Base-by-base conservation (phyloP, 495 filamentous ascomycete species). In the Beverwykella pulmonaria region DNA sequence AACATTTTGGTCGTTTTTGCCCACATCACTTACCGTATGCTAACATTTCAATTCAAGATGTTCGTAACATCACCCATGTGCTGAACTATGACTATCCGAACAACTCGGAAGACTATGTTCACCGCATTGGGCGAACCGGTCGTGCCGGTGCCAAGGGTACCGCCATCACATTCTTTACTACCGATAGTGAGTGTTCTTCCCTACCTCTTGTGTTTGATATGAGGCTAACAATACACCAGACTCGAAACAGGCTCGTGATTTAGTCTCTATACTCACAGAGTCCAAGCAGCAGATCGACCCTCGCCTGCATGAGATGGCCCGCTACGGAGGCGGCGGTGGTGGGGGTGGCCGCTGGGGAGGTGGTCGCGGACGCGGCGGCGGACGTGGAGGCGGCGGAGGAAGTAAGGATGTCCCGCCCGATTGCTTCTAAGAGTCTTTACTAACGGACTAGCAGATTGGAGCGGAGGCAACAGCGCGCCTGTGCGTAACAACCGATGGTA, bases 61-160 rank as follows among this genome's bases (percentile, higher is more conserved):
- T 98, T 84, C 92, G 92, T 80, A 93, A 98, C 85, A 98, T 98
- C 81, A 97, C 93, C 79, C 94, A 98, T 82, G 94, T 98, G 82
- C 85, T 98, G 81, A 98, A 98, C 88, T 98, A 97, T 90, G 94
- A 98, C 80, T 97, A 97, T 78, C 94, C 94, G 77, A 97, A 98
- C 84, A 98, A 98, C 83, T 98, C 94, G 79, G 79, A 81, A 71
- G 79, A 81, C 67, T 81, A 81, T 59, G 75, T 81, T 71, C 79
- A 81, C 62, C 79, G 79, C 61, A 81, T 81, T 66, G 79, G 79
- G 20, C 73, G 79, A 61, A 81, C 79, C 67, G 79, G 77, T 70
- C 79, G 79, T 75, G 79, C 79, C 61, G 79, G 79, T 67, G 76
- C 76, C 64, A 78, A 74, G 22, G 79, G 79, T 63, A 81, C 79